Conservation (phyloP, 306 rosid genomes). For the Gynostemma pentaphyllum region DNA sequence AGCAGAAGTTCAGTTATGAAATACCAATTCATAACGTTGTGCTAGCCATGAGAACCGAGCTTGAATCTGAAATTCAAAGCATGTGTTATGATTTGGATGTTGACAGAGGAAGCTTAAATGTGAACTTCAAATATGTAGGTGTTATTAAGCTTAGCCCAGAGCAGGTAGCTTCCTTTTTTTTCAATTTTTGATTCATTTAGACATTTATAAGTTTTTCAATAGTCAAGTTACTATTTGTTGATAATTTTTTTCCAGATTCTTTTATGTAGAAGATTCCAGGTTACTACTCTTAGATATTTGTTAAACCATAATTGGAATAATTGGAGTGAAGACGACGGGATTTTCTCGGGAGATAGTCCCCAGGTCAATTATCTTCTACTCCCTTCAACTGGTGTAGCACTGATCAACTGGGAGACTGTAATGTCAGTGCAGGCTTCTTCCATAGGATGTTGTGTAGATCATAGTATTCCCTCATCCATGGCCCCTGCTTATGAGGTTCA, state of each 20-base stretch:
- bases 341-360: slow-evolving; percentile 21
- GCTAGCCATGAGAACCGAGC: slow-evolving; percentile 39
- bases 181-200: slow-evolving; percentile 1
- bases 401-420: slow-evolving; percentile 51
- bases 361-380: slow-evolving; percentile 68
- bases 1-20: slow-evolving; percentile 35
- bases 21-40: slow-evolving; percentile 38
- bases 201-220: not conserved
- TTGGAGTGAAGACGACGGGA: slow-evolving; percentile 16
- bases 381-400: slow-evolving; percentile 26
- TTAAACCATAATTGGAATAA: slow-evolving; percentile 21
- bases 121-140: slow-evolving; percentile 41
- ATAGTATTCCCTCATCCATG: slow-evolving; percentile 7
- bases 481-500: slow-evolving; percentile 8
- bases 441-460: slow-evolving; percentile 8
- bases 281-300: slow-evolving; percentile 36
- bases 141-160: slow-evolving; percentile 26
- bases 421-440: slow-evolving; percentile 28
- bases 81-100: slow-evolving; percentile 29
- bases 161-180: slow-evolving; percentile 31
- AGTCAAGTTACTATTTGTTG: not conserved
- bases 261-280: slow-evolving; percentile 53
- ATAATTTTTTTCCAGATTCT: slow-evolving; percentile 39
- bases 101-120: slow-evolving; percentile 37
- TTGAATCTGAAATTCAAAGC: slow-evolving; percentile 39